Evolutionary conservation across 805 yeast species (phyloP), one percentile per base, ranked within the genome.

Genomic region (Hanseniaspora valbyensis): DNA sequence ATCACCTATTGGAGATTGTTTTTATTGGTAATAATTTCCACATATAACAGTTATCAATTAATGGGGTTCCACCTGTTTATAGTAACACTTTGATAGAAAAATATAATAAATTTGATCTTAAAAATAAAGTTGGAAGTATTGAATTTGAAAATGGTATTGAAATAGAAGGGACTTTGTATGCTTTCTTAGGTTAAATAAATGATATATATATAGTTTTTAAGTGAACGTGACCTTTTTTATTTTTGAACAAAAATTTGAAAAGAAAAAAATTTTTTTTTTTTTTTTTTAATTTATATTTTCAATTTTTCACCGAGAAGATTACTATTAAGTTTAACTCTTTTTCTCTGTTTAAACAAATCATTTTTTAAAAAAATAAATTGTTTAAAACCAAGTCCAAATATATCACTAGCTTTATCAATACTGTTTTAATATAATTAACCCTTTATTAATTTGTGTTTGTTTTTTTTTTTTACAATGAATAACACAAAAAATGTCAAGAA

Each of bases 31-130:
- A 78, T 52, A 65, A 48, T 61, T 63, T 53, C 70, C 82, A 0
- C 96, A 89, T 61, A 74, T 88, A 39, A 89, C 96, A 0, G 59
- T 86, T 13, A 95, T n/a, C 89, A 0, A 13, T 16, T 25, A 26
- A 39, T 0, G 64, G 64, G 0, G 68, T 74, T 2, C 67, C 63
- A 46, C 79, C 92, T 0, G 61, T 68, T 22, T 74, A 76, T 55
- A 75, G 89, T 1, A 79, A 80, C 54, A 55, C 52, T 3, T 51
- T 71, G 25, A 66, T 70, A 16, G 55, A 59, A 32, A 49, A 56
- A 5, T 46, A 22, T 14, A 26, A 34, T 16, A 22, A 16, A 4
- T 21, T 34, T 9, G 16, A 2, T 5, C 25, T 21, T 13, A 30
- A 4, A 29, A 33, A 21, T 3, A 28, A 24, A 5, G 12, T 25